These are phyloP conservation scores for Fusarium praegraminearum DNA, from an alignment of 2,329 filamentous ascomycete species.

Conservation along the genomic window DNA sequence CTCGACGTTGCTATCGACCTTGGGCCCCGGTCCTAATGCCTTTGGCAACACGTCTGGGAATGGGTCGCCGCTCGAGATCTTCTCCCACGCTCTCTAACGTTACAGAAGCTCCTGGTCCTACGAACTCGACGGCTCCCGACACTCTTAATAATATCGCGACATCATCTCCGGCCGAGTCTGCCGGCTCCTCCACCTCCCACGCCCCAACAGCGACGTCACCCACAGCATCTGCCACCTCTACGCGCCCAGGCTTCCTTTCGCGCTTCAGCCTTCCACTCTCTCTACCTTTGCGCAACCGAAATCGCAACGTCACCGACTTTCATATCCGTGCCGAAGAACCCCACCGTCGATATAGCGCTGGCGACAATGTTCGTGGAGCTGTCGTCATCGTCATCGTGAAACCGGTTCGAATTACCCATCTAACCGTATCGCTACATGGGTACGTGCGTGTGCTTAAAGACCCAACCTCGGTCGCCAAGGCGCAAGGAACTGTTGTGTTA, in stretches of 20 bases:
- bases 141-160: constrained; percentile 55
- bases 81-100: constrained; percentile 55
- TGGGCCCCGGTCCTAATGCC: constrained; percentile 46
- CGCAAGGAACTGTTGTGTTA: constrained; percentile 59
- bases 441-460: constrained; percentile 84
- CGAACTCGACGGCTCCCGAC: constrained; percentile 53
- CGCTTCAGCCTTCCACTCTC: constrained; percentile 64
- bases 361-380: constrained; percentile 78
- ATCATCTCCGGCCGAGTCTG: constrained; percentile 49
- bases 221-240: constrained; percentile 42
- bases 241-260: constrained; percentile 60
- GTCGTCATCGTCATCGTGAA: constrained; percentile 80
- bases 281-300: constrained; percentile 63
- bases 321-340: constrained; percentile 82
- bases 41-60: constrained; percentile 47
- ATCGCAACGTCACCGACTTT: constrained; percentile 80
- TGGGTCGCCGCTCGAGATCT: constrained; percentile 47
- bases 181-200: constrained; percentile 53
- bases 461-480: constrained; percentile 67
- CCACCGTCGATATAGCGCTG: constrained; percentile 79
- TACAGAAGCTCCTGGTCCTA: constrained; percentile 53
- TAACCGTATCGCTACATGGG: constrained; percentile 82
- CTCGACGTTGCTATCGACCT: constrained; percentile 41
- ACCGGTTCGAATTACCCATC: constrained; percentile 81
- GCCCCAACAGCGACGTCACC: constrained; percentile 40